A percentile compares a stretch with the other conserved stretches of the same genome.
phyloP scores from a whole-genome alignment of 2,329 filamentous ascomycete genomes.

The Colletotrichum sp. region DNA sequence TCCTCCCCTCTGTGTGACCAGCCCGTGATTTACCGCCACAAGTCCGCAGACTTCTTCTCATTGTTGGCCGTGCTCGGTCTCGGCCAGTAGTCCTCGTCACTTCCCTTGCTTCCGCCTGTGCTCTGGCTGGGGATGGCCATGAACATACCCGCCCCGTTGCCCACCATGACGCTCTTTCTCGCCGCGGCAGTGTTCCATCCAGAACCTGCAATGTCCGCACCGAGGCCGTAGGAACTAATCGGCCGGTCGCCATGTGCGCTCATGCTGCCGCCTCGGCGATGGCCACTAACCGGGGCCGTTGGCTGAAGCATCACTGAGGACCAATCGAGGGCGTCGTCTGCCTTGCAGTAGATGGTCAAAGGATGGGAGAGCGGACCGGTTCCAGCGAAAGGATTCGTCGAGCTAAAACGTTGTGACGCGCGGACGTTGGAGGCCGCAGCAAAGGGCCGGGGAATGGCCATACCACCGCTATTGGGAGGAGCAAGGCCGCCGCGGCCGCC shows the following conservation, averaged over 20 bases:
- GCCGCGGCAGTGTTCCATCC: slow-evolving; percentile 59
- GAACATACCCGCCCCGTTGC: slow-evolving; percentile 57
- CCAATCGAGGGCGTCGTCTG: slow-evolving; percentile 63
- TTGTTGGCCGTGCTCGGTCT: slow-evolving; percentile 20
- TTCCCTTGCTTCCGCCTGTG: slow-evolving; percentile 20
- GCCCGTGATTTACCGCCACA: slow-evolving; percentile 10
- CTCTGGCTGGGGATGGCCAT: slow-evolving; percentile 51
- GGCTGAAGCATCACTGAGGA: slow-evolving; percentile 58
- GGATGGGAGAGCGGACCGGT: slow-evolving; percentile 52
- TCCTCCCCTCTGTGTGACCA: neutral
- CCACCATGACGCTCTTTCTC: slow-evolving; percentile 59
- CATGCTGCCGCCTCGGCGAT: slow-evolving; percentile 19
- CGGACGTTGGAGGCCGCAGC: slow-evolving; percentile 28
- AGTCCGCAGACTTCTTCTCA: slow-evolving; percentile 15
- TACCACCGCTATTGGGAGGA: slow-evolving; percentile 25
- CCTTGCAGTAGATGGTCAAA: slow-evolving; percentile 66
- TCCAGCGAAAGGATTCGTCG: slow-evolving; percentile 53
- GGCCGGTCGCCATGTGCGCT: slow-evolving; percentile 41
- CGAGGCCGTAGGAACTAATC: slow-evolving; percentile 62
- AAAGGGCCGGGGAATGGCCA: slow-evolving; percentile 29
- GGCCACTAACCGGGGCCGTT: slow-evolving; percentile 24
- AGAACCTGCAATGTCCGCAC: slow-evolving; percentile 52
- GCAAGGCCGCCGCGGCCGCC: slow-evolving; percentile 24
- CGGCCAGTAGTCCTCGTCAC: slow-evolving; percentile 38
- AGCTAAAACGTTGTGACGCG: slow-evolving; percentile 54